phyloP scores from a whole-genome alignment of 2,329 filamentous ascomycete species.

The Hymenoscyphus fraxineus region DNA sequence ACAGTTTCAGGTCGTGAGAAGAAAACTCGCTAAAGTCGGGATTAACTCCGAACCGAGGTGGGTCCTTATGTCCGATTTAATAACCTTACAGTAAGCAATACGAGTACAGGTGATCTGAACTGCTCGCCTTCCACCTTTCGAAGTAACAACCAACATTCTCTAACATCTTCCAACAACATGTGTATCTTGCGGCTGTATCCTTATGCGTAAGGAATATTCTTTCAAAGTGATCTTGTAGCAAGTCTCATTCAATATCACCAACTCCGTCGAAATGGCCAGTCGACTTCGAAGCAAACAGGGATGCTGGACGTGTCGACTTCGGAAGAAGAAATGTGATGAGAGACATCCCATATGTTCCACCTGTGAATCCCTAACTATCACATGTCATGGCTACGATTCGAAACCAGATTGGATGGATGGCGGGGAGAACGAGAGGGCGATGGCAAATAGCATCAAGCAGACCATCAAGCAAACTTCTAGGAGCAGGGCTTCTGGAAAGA shows the following conservation, averaged over 20 bases:
- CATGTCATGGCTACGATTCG: slow-evolving; percentile 49
- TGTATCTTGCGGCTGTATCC: too few relatives aligned
- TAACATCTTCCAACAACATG: too few relatives aligned
- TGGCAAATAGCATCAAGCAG: slow-evolving; percentile 51
- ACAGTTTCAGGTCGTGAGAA: too few relatives aligned
- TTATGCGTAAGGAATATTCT: too few relatives aligned
- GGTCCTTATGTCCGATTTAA: too few relatives aligned
- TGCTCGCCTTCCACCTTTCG: too few relatives aligned
- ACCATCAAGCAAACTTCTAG: slow-evolving; percentile 46
- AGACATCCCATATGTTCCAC: slow-evolving; percentile 56
- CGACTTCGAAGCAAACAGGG: slow-evolving; percentile 37
- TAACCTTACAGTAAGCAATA: too few relatives aligned
- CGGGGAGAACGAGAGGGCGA: slow-evolving; percentile 31
- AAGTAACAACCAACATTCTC: too few relatives aligned
- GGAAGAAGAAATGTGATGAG: slow-evolving; percentile 65
- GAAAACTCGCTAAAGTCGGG: too few relatives aligned
- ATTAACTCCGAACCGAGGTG: too few relatives aligned
- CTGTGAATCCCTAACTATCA: slow-evolving; percentile 57
- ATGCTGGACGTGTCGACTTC: slow-evolving; percentile 63
- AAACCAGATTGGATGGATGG: slow-evolving; percentile 30
- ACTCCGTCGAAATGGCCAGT: slow-evolving; percentile 17
- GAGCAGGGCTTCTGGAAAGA: slow-evolving; percentile 36
- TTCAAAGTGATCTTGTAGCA: too few relatives aligned
- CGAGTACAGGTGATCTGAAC: too few relatives aligned
- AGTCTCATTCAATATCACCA: background rate